Evolutionary conservation across 352 stramenopile genomes (phyloP), one percentile per base, ranked within the genome.

Genomic region (Phytophthora pseudosyringae): DNA sequence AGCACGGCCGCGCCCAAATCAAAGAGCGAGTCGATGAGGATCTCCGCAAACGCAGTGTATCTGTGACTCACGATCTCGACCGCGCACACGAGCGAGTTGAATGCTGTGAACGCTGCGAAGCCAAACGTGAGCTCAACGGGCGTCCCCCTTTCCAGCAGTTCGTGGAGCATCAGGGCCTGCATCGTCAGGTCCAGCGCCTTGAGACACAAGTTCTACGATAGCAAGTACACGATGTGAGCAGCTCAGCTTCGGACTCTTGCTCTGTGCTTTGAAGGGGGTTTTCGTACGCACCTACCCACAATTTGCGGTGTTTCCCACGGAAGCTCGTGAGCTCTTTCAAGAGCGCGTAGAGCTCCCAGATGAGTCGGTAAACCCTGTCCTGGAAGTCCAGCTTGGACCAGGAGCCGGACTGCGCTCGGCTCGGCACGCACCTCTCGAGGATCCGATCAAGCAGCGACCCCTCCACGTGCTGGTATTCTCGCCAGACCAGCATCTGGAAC

Each of bases 1-100:
- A 71, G 8, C 10, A 83, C 60, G 1, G 75, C 61, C 16, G 68
- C 41, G 12, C 64, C 36, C 18, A 83, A 39, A 39, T 81, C 75
- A 44, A 83, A 83, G 3, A 76, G 33, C 0, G 60, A 80, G 39
- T 82, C 74, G 9, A 78, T 52, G 13, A 82, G 48, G 12, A 82
- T 69, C 36, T 82, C 71, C 7, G 39, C 26, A 38, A 82, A 70
- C 2, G 67, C 67, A 4, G 71, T 73, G 35, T 68, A 53, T 18
- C 43, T 56, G 13, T 45, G 25, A 6, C 36, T 36, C 11, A 76
- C 36, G 16, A 83, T 67, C 3, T 57, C 50, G 4, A 59, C 21
- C 13, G 67, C 71, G 16, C 59, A 80, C 10, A 63, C 67, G 7
- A 51, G 16, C 2, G 65, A 63, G 39, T 83, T 83, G 0, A 71